Percentiles rank a stretch among this genome's conserved stretches.
phyloP scores from a whole-genome alignment of 2,329 filamentous ascomycete species.

The Pseudopithomyces chartarum region DNA sequence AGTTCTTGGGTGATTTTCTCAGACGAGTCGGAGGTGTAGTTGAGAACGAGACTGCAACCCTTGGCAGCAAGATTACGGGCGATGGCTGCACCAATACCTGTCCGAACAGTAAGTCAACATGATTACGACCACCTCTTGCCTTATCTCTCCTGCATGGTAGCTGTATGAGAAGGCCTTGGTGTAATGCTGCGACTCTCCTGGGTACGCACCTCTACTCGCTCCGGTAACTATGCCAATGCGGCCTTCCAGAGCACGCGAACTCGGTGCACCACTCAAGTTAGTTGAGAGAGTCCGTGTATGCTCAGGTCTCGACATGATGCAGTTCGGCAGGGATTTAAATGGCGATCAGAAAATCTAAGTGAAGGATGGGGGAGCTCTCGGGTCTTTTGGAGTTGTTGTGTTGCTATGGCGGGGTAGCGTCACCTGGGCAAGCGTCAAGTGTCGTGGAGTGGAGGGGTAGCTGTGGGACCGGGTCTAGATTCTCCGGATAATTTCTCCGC shows the following conservation, averaged over 20 bases:
- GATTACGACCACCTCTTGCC: background rate
- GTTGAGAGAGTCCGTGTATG: constrained; percentile 45
- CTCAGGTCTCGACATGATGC: constrained; percentile 47
- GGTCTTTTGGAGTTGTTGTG: background rate
- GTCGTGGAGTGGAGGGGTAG: constrained; percentile 6
- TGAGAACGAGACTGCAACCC: constrained; percentile 70
- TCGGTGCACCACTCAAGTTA: constrained; percentile 40
- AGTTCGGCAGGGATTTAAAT: background rate
- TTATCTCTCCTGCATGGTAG: background rate
- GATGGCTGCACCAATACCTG: constrained; percentile 74
- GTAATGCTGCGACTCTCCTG: no score
- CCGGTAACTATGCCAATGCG: constrained; percentile 82
- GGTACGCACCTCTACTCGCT: constrained; percentile 69
- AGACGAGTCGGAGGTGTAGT: constrained; percentile 71
- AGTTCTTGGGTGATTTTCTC: constrained; percentile 57
- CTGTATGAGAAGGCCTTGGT: background rate
- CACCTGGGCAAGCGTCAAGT: background rate
- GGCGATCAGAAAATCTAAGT: background rate
- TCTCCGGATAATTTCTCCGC: constrained; percentile 2
- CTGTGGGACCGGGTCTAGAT: constrained; percentile 3
- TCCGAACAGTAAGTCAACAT: background rate
- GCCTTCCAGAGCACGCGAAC: constrained; percentile 59
- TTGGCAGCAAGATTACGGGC: constrained; percentile 75
- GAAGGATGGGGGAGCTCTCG: background rate
- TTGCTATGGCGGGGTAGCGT: constrained; percentile 1